These are phyloP conservation scores for Alternaria panax DNA, from an alignment of 2,329 filamentous ascomycete species.

Conservation along the genomic window DNA sequence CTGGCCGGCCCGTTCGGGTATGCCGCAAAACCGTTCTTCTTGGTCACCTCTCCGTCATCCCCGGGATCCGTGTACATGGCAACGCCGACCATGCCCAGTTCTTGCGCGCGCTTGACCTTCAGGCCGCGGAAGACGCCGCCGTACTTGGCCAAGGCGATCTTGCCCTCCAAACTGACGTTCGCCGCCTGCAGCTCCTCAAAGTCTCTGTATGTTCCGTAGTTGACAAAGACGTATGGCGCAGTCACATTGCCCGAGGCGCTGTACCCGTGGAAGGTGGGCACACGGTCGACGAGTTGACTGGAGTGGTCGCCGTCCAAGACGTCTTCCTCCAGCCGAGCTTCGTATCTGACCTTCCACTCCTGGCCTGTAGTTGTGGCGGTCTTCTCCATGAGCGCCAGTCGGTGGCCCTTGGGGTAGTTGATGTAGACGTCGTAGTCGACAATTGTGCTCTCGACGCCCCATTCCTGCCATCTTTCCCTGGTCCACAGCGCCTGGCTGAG, in stretches of 20 bases:
- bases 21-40: conserved; percentile 76
- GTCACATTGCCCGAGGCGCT: conserved; percentile 93
- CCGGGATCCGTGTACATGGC: conserved; percentile 89
- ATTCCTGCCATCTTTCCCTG: conserved; percentile 57
- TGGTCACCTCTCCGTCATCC: conserved; percentile 82
- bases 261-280: conserved; percentile 95
- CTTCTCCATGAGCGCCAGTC: conserved; percentile 55
- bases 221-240: conserved; percentile 84
- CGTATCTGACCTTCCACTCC: conserved; percentile 71
- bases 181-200: conserved; percentile 81
- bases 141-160: conserved; percentile 87
- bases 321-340: conserved; percentile 84
- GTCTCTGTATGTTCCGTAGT: conserved; percentile 87
- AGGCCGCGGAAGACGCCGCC: conserved; percentile 86
- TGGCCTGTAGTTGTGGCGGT: conserved; percentile 40
- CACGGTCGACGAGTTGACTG: conserved; percentile 71
- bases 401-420: conserved; percentile 59
- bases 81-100: conserved; percentile 85
- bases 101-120: conserved; percentile 91
- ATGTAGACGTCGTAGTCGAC: conserved; percentile 61
- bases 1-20: conserved; percentile 90
- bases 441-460: conserved; percentile 56
- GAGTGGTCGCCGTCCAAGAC: conserved; percentile 84
- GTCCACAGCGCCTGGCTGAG: conserved; percentile 61
- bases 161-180: conserved; percentile 78